Evolutionary conservation across 2,329 filamentous ascomycete species (phyloP), one percentile per base, ranked within the genome.

Genomic region (Alternaria angustiovoidea): DNA sequence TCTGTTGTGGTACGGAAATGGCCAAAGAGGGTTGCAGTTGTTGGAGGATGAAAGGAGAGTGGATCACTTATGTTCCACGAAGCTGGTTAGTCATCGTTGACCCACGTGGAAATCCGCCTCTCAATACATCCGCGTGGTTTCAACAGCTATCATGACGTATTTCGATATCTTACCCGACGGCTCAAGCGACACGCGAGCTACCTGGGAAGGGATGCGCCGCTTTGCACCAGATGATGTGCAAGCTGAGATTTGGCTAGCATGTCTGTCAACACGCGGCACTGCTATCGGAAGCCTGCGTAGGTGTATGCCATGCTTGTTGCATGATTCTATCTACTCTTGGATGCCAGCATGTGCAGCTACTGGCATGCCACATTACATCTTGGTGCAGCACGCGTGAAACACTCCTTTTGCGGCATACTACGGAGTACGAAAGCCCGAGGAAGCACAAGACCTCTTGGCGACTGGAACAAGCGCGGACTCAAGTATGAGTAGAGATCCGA

Each of bases 31-130:
- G 20, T 55, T 48, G 64, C 58, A 57, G 66, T 72, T 64, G 66
- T 70, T 71, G 67, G 64, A 44, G 47, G 52, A 58, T 58, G 57
- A 63, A 69, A 60, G 65, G 67, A 69, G 64, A 65, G 38, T 28
- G 57, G 59, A 43, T 42, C 44, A 18, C 36, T 49, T 32, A 24
- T 38, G 64, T 59, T 63, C 65, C 68, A 59, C 20, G n/a, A 69
- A 56, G 38, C 47, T 49, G 57, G 48, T 42, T 64, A 64, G 51
- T 55, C 51, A 64, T 57, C 52, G 18, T 34, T 22, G 12, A 39
- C 43, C 67, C 70, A 72, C 70, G 70, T 73, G 70, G 56, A 53
- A 61, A 56, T 36, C 26, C 22, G 38, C 46, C 54, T 38, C 34
- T 46, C 39, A 16, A 28, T 54, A 41, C 51, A 51, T 59, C 16